Evolutionary conservation across 257 asterid species (phyloP), one percentile per base, ranked within the genome.

Genomic region (Avicennia marina): DNA sequence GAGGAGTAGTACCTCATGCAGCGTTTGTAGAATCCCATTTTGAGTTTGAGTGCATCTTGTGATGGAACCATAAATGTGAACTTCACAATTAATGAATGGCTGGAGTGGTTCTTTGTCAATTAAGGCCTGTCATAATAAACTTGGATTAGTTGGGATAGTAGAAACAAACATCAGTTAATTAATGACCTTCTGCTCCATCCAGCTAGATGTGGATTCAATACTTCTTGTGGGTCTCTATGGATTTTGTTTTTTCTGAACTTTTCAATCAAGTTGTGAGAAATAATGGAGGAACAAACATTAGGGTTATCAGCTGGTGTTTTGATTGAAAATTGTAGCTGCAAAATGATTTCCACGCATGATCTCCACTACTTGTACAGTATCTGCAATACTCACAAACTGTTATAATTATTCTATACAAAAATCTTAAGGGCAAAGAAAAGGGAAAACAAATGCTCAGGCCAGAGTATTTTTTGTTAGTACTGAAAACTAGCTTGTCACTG

Each of bases 121-220:
- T 34, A 42, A 31, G 40, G 22, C 24, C 7, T 51, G 20, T 25
- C 13, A 22, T 59, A 11, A 36, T 42, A 19, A 45, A 13, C 47
- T 44, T 45, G 36, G 41, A 39, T 46, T 17, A 12, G 42, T 46
- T 54, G 39, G 51, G 27, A n/a, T 13, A 31, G 49, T 34, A 21
- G 22, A 42, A 60, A 60, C 36, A 8, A 42, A 16, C 52, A 68
- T 62, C 56, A 45, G 46, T 13, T 54, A 36, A 36, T 36, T 36
- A 12, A 36, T 12, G 2, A 4, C 20, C 15, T 32, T 16, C 31
- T 4, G 15, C 24, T 45, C 11, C 65, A 36, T 15, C 40, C 64
- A 61, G 68, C 73, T 36, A 44, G 15, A 22, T 43, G 26, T 31
- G 8, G 8, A 42, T 54, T 45, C 16, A n/a, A 47, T 4, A 32